A percentile compares a stretch with the other conserved stretches of the same genome.
Conservation (phyloP, 805 yeast genomes). For the Soucietia sequanensis region DNA sequence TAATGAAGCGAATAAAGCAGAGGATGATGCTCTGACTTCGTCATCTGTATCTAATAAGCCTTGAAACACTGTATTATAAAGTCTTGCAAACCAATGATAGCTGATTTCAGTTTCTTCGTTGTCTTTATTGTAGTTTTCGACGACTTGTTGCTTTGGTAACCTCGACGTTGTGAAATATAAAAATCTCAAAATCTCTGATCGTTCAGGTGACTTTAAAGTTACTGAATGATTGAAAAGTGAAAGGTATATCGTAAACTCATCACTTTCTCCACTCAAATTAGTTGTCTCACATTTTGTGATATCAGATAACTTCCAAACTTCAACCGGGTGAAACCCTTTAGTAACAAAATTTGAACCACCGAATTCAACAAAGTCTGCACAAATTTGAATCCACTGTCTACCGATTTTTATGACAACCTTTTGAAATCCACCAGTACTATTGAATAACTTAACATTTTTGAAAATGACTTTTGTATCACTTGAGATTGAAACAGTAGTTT, state of each 20-base stretch:
- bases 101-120: conserved; percentile 1
- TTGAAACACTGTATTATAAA: conserved; percentile 63
- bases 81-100: conserved; percentile 49
- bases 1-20: conserved; percentile 58
- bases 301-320: conserved; percentile 31
- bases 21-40: conserved; percentile 62
- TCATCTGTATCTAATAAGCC: conserved; percentile 63
- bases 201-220: conserved; percentile 32
- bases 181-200: conserved; percentile 65
- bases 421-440: conserved; percentile 46
- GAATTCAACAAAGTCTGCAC: conserved; percentile 20
- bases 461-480: conserved; percentile 38
- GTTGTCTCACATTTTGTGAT: conserved; percentile 36
- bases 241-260: conserved; percentile 37
- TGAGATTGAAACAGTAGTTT: conserved; percentile 31
- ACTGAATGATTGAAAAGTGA: conserved; percentile 21
- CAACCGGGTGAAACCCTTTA: conserved; percentile 32
- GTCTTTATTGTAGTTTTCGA: not conserved
- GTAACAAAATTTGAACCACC: conserved; percentile 23
- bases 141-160: conserved; percentile 32
- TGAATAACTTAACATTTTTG: conserved; percentile 44
- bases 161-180: conserved; percentile 65
- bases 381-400: conserved; percentile 61
- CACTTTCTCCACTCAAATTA: conserved; percentile 22
- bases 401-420: conserved; percentile 71